phyloP scores from a whole-genome alignment of 352 stramenopile genomes.

The Pythium vanterpoolii region DNA sequence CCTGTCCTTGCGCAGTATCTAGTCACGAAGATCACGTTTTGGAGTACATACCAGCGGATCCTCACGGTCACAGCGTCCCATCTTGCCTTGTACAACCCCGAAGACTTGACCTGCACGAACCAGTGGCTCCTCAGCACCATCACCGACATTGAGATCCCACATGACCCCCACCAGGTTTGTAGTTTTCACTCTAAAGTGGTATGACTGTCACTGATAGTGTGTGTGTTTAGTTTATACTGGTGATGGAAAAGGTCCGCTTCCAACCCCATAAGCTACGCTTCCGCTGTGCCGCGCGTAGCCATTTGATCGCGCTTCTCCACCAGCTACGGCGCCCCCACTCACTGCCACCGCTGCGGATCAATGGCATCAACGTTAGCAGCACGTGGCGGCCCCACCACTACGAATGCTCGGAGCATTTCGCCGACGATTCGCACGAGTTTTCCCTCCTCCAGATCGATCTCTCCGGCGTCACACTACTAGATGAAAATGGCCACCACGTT shows the following conservation, averaged over 20 bases:
- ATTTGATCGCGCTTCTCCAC: constrained; percentile 53
- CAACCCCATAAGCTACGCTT: constrained; percentile 53
- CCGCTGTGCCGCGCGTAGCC: constrained; percentile 43
- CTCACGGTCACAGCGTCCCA: constrained; percentile 50
- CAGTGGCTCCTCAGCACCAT: constrained; percentile 69
- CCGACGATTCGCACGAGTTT: constrained; percentile 52
- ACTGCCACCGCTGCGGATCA: constrained; percentile 34
- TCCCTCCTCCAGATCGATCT: constrained; percentile 50
- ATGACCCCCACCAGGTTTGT: constrained; percentile 34
- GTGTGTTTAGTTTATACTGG: constrained; percentile 43
- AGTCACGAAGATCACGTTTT: constrained; percentile 65
- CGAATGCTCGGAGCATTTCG: constrained; percentile 63
- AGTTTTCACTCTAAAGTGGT: not conserved
- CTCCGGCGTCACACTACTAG: constrained; percentile 46
- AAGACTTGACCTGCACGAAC: constrained; percentile 68
- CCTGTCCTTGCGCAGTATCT: constrained; percentile 64
- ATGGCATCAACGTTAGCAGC: constrained; percentile 13
- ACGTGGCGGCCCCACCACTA: constrained; percentile 40
- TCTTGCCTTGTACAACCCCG: constrained; percentile 58
- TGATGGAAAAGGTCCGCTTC: constrained; percentile 66
- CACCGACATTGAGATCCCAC: constrained; percentile 39
- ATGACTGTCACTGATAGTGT: not conserved
- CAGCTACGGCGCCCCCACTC: constrained; percentile 42
- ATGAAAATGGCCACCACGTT: constrained; percentile 44
- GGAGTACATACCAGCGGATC: constrained; percentile 56